These are phyloP conservation scores for Geotrichum europaeum DNA, from an alignment of 1,139 yeast species.

Conservation along the genomic window DNA sequence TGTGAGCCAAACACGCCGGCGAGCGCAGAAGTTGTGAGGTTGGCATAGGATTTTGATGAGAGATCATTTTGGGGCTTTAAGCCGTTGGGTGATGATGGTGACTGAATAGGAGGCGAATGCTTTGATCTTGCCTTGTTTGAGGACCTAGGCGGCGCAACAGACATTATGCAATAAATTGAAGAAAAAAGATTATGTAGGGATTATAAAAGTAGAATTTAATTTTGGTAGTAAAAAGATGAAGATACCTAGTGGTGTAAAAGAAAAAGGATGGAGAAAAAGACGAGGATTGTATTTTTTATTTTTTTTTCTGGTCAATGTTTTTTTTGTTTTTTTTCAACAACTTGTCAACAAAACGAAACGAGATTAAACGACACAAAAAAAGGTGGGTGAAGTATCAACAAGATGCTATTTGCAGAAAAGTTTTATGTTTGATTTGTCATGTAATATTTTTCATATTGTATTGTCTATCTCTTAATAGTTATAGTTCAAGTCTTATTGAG, in stretches of 20 bases:
- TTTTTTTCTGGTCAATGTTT: not conserved
- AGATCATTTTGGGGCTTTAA: not conserved
- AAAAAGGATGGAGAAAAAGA: no score
- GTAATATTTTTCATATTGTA: not conserved
- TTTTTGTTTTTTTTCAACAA: not conserved
- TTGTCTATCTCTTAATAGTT: not conserved
- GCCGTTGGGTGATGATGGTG: not conserved
- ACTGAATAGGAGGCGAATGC: not conserved
- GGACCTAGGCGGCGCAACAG: conserved; percentile 16
- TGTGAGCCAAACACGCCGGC: conserved; percentile 37
- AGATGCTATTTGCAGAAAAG: not conserved
- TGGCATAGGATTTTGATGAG: conserved; percentile 22
- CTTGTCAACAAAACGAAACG: not conserved
- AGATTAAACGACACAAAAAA: not conserved
- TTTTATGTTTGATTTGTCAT: not conserved
- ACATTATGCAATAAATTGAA: conserved; percentile 1
- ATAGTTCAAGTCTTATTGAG: not conserved
- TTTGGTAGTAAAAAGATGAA: not conserved
- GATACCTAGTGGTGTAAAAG: not conserved
- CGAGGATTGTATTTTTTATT: not conserved
- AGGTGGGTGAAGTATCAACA: not conserved
- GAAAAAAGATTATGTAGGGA: not conserved
- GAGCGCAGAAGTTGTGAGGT: conserved; percentile 32
- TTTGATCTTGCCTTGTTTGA: not conserved
- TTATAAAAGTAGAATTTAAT: not conserved